A percentile compares a stretch with the other conserved stretches of the same genome.
phyloP scores from a whole-genome alignment of 768 basidiomycete genomes.

The Trametes meyenii region DNA sequence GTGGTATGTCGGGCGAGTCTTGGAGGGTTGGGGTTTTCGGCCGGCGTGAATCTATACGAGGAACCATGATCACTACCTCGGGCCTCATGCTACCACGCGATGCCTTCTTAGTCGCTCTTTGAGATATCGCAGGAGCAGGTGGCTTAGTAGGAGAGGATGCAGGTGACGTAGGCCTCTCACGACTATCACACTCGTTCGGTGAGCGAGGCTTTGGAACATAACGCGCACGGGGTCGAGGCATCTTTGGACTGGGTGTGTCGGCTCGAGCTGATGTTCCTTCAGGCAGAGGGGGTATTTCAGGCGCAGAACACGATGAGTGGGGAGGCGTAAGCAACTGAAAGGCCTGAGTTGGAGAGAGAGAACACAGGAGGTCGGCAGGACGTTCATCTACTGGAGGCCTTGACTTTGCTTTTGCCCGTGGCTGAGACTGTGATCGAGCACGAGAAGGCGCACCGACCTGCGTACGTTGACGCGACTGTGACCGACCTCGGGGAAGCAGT shows the following conservation, averaged over 20 bases:
- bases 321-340: conserved; percentile 25
- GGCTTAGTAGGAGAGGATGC: neutral
- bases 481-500: conserved; percentile 9
- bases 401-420: conserved; percentile 3
- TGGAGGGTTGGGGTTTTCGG: neutral
- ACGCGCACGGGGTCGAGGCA: conserved; percentile 17
- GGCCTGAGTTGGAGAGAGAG: neutral
- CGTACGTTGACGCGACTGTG: conserved; percentile 5
- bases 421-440: conserved; percentile 12
- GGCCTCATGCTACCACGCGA: neutral
- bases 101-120: neutral
- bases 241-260: conserved; percentile 19
- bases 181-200: neutral
- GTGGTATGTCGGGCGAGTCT: neutral
- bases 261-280: neutral
- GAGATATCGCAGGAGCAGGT: neutral
- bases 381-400: neutral
- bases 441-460: neutral
- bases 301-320: conserved; percentile 20
- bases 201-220: conserved; percentile 4
- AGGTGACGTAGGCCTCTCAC: neutral
- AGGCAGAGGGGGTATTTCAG: neutral
- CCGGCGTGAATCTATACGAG: neutral
- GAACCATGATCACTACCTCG: conserved; percentile 19
- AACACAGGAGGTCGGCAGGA: neutral